Evolutionary conservation across 352 stramenopile genomes (phyloP).

Genomic region (Phytophthora crassamura): DNA sequence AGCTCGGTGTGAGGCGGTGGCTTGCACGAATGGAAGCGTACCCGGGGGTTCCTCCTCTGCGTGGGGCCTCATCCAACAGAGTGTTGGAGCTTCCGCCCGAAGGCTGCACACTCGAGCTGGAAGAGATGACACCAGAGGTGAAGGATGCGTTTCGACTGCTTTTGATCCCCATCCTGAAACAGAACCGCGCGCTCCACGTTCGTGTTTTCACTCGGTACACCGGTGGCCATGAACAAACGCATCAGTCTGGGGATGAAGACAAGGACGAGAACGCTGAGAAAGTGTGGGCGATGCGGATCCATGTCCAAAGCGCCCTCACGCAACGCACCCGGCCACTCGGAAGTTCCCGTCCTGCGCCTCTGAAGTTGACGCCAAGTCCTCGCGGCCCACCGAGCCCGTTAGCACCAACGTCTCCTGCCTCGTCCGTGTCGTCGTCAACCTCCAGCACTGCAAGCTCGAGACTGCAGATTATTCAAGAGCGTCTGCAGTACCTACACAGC

Average conservation of each 20-base stretch:
- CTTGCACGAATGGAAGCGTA: constrained; percentile 52
- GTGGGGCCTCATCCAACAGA: constrained; percentile 18
- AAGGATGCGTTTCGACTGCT: constrained; percentile 81
- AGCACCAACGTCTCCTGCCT: constrained; percentile 29
- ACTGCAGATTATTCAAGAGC: constrained; percentile 72
- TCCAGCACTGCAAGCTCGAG: constrained; percentile 41
- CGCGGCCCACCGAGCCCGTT: constrained; percentile 15
- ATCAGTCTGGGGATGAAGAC: constrained; percentile 12
- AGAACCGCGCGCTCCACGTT: constrained; percentile 55
- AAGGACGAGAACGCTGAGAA: constrained; percentile 21
- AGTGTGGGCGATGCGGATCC: constrained; percentile 70
- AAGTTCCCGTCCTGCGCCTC: constrained; percentile 1
- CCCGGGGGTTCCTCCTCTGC: constrained; percentile 26
- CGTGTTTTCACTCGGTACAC: constrained; percentile 63
- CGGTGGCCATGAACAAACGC: constrained; percentile 5
- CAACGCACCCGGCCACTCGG: not conserved
- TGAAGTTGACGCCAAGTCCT: constrained; percentile 26
- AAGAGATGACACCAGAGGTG: constrained; percentile 68
- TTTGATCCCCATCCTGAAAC: constrained; percentile 68
- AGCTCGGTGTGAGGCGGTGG: constrained; percentile 47
- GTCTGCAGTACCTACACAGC: constrained; percentile 60
- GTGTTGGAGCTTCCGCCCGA: constrained; percentile 35
- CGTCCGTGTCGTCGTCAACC: constrained; percentile 37
- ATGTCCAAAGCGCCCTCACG: constrained; percentile 46
- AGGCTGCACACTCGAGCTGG: constrained; percentile 53